phyloP scores from a whole-genome alignment of 257 asterid species.

The Nicotiana otophora region DNA sequence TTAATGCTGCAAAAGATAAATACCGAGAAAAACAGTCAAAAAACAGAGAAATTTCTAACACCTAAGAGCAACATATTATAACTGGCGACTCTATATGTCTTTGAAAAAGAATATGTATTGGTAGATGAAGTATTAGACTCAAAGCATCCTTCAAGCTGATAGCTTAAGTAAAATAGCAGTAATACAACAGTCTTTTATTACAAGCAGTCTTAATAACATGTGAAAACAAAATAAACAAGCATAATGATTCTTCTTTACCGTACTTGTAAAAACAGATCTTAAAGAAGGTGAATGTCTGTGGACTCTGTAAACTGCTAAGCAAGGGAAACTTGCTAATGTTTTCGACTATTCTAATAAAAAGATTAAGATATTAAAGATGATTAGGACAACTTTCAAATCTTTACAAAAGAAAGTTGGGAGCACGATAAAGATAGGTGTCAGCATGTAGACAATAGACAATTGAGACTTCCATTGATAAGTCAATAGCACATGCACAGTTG shows the following conservation, averaged over 20 bases:
- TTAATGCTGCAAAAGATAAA: constrained; percentile 47
- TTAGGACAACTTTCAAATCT: background rate
- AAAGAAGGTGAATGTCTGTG: background rate
- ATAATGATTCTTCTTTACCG: background rate
- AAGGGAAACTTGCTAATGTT: background rate
- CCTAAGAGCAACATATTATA: background rate
- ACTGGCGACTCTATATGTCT: background rate
- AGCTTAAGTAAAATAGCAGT: background rate
- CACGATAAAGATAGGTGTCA: background rate
- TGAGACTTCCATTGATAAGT: background rate
- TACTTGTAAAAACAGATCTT: background rate
- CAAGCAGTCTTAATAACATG: background rate
- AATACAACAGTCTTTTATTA: background rate
- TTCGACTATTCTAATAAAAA: background rate
- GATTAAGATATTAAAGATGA: background rate
- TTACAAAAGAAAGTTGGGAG: background rate
- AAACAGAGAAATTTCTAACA: background rate
- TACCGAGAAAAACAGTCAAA: background rate
- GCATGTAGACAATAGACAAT: constrained; percentile 5
- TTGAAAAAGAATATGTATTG: background rate
- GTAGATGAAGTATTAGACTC: background rate
- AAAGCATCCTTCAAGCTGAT: background rate
- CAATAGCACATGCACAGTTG: constrained; percentile 6
- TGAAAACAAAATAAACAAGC: background rate
- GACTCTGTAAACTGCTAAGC: background rate